These are phyloP conservation scores for Phytopythium kandeliae DNA, from an alignment of 352 stramenopile species.

Conservation along the genomic window DNA sequence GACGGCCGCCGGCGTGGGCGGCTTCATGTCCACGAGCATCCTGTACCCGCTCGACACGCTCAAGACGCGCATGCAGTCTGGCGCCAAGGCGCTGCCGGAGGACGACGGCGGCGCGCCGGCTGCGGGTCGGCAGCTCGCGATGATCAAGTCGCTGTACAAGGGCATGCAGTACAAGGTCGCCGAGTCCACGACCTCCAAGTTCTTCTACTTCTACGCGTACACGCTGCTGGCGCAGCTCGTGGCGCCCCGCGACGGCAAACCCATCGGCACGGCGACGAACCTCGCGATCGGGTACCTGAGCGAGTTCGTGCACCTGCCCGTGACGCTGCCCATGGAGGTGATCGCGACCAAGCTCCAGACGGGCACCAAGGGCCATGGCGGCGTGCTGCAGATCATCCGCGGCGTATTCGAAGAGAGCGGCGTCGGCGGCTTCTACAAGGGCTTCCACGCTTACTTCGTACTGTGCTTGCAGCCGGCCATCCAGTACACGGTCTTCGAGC, in stretches of 20 bases:
- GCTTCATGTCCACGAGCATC: slow-evolving; percentile 69
- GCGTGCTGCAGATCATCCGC: slow-evolving; percentile 56
- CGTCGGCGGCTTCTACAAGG: slow-evolving; percentile 78
- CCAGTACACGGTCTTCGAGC: slow-evolving; percentile 96
- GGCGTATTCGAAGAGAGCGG: slow-evolving; percentile 67
- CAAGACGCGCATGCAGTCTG: slow-evolving; percentile 86
- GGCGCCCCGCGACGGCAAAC: slow-evolving; percentile 46
- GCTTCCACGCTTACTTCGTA: slow-evolving; percentile 90
- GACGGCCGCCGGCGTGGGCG: slow-evolving; percentile 66
- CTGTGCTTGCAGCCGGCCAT: slow-evolving; percentile 97
- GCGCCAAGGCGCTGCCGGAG: slow-evolving; percentile 39
- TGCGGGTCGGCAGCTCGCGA: slow-evolving; percentile 24
- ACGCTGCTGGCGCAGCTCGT: slow-evolving; percentile 70
- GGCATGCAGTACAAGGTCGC: slow-evolving; percentile 84
- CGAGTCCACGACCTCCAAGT: slow-evolving; percentile 83
- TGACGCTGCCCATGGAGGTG: slow-evolving; percentile 87
- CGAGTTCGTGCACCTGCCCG: slow-evolving; percentile 67
- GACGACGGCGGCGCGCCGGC: slow-evolving; percentile 7
- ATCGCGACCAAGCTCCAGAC: slow-evolving; percentile 86
- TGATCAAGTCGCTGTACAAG: slow-evolving; percentile 68
- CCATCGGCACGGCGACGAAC: slow-evolving; percentile 61
- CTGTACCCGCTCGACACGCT: slow-evolving; percentile 85
- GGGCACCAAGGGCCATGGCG: slow-evolving; percentile 27
- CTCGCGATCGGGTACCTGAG: slow-evolving; percentile 80
- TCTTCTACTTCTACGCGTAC: slow-evolving; percentile 90